Evolutionary conservation across 1,139 yeast genomes (phyloP).

Genomic region (Candida sp.): DNA sequence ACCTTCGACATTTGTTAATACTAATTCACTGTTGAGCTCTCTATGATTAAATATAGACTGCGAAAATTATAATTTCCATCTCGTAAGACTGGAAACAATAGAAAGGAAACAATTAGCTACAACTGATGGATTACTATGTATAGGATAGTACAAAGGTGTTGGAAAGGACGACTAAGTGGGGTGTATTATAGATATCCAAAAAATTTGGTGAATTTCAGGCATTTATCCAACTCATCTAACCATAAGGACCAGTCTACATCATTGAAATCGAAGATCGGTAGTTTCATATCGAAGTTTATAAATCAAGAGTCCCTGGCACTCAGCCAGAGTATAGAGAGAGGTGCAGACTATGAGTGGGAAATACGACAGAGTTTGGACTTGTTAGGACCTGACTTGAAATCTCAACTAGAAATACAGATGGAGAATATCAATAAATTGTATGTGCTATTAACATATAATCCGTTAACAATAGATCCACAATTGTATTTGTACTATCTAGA

Average conservation of each 20-base stretch:
- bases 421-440: conserved; percentile 29
- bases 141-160: neutral
- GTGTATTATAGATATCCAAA: neutral
- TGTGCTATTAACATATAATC: conserved; percentile 29
- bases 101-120: too few relatives aligned
- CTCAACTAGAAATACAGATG: conserved; percentile 8
- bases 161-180: neutral
- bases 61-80: too few relatives aligned
- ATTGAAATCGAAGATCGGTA: neutral
- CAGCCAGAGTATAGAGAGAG: neutral
- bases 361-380: neutral
- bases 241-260: neutral
- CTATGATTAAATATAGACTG: too few relatives aligned
- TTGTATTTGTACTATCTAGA: conserved; percentile 22
- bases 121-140: neutral
- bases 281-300: neutral
- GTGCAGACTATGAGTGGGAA: neutral
- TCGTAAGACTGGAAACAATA: too few relatives aligned
- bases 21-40: too few relatives aligned
- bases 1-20: conserved; percentile 36
- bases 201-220: neutral
- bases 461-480: conserved; percentile 27
- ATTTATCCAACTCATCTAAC: neutral
- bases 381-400: neutral
- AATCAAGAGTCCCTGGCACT: conserved; percentile 2